Percentiles rank a stretch among this genome's conserved stretches.
phyloP scores from a whole-genome alignment of 352 stramenopile species.

The Pythium coloratum region DNA sequence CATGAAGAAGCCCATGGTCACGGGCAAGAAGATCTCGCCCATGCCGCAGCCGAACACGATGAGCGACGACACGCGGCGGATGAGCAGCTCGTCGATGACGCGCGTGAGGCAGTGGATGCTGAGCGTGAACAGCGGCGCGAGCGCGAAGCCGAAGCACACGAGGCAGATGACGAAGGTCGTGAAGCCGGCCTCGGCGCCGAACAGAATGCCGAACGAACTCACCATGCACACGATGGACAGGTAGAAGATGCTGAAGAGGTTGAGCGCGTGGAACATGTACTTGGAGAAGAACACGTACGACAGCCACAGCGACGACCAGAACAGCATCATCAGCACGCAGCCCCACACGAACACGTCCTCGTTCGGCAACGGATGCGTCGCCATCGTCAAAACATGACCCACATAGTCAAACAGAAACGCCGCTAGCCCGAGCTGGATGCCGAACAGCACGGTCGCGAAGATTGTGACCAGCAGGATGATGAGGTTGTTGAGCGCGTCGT shows the following conservation, averaged over 20 bases:
- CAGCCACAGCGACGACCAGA: conserved; percentile 67
- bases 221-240: conserved; percentile 62
- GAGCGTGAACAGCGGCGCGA: conserved; percentile 80
- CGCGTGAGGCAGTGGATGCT: conserved; percentile 83
- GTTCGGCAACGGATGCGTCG: conserved; percentile 21
- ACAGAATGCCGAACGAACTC: conserved; percentile 70
- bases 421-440: conserved; percentile 72
- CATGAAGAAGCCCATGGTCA: conserved; percentile 90
- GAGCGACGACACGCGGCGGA: conserved; percentile 77
- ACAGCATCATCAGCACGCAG: conserved; percentile 69
- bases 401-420: conserved; percentile 85
- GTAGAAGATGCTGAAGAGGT: conserved; percentile 76
- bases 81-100: conserved; percentile 80
- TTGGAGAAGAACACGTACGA: conserved; percentile 78
- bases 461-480: conserved; percentile 86
- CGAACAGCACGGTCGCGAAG: conserved; percentile 72
- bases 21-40: conserved; percentile 80
- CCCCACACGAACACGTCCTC: conserved; percentile 51
- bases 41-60: conserved; percentile 85
- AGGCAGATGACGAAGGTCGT: conserved; percentile 53
- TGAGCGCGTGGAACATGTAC: conserved; percentile 76
- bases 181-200: conserved; percentile 55
- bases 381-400: conserved; percentile 46
- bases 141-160: conserved; percentile 57
- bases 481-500: conserved; percentile 81